Evolutionary conservation across 306 rosid species (phyloP).

Genomic region (Adenanthera pavonina): DNA sequence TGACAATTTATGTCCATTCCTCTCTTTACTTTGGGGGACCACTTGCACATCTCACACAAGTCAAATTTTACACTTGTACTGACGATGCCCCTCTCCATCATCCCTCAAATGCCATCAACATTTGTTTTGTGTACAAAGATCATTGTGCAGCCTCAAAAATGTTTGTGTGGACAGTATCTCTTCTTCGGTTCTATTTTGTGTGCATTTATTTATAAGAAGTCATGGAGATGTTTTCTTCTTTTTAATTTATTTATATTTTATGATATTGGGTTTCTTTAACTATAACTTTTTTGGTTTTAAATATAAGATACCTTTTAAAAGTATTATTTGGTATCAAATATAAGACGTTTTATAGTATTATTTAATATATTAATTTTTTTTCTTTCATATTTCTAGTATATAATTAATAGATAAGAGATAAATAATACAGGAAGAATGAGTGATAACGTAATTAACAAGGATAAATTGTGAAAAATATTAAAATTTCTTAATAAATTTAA

Average conservation of each 20-base stretch:
- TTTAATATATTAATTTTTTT: too few relatives aligned
- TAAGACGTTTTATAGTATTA: too few relatives aligned
- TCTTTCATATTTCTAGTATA: too few relatives aligned
- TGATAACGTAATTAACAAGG: too few relatives aligned
- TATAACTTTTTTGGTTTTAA: not conserved
- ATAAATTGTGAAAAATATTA: too few relatives aligned
- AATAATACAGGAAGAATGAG: too few relatives aligned
- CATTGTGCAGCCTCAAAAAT: not conserved
- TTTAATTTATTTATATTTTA: not conserved
- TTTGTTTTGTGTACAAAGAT: not conserved
- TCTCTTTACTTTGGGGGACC: not conserved
- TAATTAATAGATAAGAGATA: too few relatives aligned
- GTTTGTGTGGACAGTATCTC: not conserved
- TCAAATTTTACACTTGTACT: not conserved
- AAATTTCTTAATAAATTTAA: too few relatives aligned
- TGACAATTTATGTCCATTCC: not conserved
- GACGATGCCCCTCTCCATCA: not conserved
- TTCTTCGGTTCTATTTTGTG: not conserved
- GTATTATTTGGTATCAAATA: too few relatives aligned
- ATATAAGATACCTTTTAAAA: too few relatives aligned
- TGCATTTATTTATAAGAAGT: not conserved
- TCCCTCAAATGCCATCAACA: slow-evolving; percentile 16
- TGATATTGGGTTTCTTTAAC: not conserved
- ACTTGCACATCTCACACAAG: not conserved
- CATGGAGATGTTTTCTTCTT: not conserved